Base-by-base conservation (phyloP, 169 alveolate species). In the Plasmodium yoelii region DNA sequence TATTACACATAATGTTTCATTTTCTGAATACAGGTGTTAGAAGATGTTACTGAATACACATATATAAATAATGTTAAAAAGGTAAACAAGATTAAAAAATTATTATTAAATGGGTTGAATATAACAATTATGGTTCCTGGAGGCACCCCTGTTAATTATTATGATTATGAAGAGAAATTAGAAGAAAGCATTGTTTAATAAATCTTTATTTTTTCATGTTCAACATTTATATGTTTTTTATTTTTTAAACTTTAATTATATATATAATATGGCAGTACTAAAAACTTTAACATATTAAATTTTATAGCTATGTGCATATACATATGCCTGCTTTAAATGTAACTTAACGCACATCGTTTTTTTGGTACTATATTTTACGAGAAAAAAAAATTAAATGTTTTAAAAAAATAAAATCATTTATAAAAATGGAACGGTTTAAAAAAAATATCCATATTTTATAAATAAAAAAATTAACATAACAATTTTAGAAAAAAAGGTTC, bases 61-160 rank as follows among this genome's bases (percentile, higher is more conserved):
- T 94, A 87, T 72, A 73, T 90, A 55, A 88, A 94, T 28, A 93
- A 90, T 10, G 95, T 95, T 59, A 73, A 74, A 39, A 89, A 93
- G 51, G 93, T 94, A 46, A 93, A 94, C 57, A 94, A 95, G 72
- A 92, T 95, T 26, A 93, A 93, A 72, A 94, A 95, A 28, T 91
- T 94, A 46, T 74, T 95, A 65, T 68, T 95, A 44, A 95, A 95
- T 87, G 97, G 97, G 39, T 94, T 93, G 82, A 87, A 94, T 69
- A 91, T 95, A 74, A 96, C 97, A 63, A 93, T 95, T 93, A 77
- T 95, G 88, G 96, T 95, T 60, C 97, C 97, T 1, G 97, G 97
- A 24, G 97, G 96, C 9, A 88, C 87, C 55, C 92, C 95, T 5
- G 89, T 86, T n/a, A 71, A 75, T 64, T 92, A 89, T 86, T 87